Percentiles rank a stretch among this genome's conserved stretches.
These are phyloP conservation scores for Phytophthora sp. DNA, from an alignment of 352 stramenopile species.

Conservation along the genomic window DNA sequence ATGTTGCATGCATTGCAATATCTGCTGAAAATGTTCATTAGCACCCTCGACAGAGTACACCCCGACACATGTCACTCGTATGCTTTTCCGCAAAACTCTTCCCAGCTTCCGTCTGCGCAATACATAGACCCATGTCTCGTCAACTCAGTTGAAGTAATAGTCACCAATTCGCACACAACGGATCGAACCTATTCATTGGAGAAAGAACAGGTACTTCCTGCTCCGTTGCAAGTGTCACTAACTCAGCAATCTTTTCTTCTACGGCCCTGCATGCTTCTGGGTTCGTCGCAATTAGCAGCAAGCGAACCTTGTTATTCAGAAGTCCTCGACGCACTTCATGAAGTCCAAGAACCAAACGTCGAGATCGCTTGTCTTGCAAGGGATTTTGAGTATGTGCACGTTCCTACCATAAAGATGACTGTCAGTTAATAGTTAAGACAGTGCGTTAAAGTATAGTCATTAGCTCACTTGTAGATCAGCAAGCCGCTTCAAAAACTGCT, in stretches of 20 bases:
- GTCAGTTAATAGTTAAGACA: not conserved
- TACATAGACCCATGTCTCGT: too few relatives aligned
- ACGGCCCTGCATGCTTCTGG: conserved; percentile 82
- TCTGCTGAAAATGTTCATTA: conserved; percentile 81
- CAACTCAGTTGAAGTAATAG: not conserved
- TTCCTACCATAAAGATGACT: conserved; percentile 48
- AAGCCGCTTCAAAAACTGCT: conserved; percentile 33
- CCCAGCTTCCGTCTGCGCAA: conserved; percentile 87
- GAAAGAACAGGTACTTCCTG: conserved; percentile 56
- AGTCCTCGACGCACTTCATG: conserved; percentile 92
- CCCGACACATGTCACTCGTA: conserved; percentile 94
- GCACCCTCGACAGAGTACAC: conserved; percentile 96
- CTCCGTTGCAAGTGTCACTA: conserved; percentile 68
- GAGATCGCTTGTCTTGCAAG: conserved; percentile 63
- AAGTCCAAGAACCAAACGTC: conserved; percentile 91
- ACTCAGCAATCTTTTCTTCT: conserved; percentile 84
- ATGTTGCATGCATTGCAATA: conserved; percentile 26
- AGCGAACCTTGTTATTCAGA: conserved; percentile 79
- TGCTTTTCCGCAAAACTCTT: conserved; percentile 91
- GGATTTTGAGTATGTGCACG: conserved; percentile 69
- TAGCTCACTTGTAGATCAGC: conserved; percentile 32
- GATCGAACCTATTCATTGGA: conserved; percentile 47
- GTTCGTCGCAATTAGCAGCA: conserved; percentile 92
- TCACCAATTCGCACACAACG: not conserved
- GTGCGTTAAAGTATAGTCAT: not conserved